Evolutionary conservation across 176 grass and related monocot species (phyloP).

Genomic region (Miscanthus lutarioriparius): DNA sequence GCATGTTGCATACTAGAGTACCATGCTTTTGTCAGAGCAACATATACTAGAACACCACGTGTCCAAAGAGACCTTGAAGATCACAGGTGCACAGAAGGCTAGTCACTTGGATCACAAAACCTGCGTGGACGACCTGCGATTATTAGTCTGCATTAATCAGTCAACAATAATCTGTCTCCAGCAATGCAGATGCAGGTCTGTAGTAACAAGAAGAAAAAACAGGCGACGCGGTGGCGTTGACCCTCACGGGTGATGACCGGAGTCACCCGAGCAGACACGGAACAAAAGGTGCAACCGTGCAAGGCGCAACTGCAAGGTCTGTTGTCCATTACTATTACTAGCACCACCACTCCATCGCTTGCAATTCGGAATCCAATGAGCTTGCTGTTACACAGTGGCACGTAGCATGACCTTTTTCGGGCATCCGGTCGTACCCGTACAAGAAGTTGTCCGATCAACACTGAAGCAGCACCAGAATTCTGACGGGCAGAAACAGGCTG

Average conservation of each 20-base stretch:
- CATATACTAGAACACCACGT: neutral
- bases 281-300: too few relatives aligned
- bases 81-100: neutral
- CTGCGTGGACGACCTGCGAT: neutral
- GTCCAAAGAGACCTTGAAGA: neutral
- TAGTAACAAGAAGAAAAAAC: too few relatives aligned
- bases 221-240: neutral
- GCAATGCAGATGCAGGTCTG: neutral
- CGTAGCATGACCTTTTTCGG: too few relatives aligned
- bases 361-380: neutral
- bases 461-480: neutral
- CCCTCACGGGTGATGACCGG: neutral
- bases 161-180: neutral
- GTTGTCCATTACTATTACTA: neutral
- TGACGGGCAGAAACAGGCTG: neutral
- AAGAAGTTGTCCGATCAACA: neutral
- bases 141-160: neutral
- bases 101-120: neutral
- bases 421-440: too few relatives aligned
- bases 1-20: neutral
- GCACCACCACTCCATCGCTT: neutral
- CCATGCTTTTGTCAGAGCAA: neutral
- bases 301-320: too few relatives aligned
- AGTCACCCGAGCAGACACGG: neutral
- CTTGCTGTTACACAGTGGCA: too few relatives aligned